These are phyloP conservation scores for Hyparrhenia diplandra DNA, from an alignment of 176 grass and related monocot genomes.

Conservation along the genomic window DNA sequence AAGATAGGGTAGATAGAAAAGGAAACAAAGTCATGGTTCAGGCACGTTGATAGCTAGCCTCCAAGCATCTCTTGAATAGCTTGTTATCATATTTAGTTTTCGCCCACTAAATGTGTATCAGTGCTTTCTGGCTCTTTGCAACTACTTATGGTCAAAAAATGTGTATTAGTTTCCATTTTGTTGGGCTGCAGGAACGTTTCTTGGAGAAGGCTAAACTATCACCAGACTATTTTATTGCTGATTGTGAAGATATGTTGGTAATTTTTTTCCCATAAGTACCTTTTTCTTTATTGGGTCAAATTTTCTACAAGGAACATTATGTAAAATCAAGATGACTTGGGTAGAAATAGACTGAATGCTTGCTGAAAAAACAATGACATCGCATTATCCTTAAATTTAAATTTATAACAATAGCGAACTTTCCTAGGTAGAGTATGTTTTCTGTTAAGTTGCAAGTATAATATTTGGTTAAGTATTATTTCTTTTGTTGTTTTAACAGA, in stretches of 20 bases:
- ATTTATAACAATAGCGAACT: constrained; percentile 2
- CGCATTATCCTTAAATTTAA: neutral
- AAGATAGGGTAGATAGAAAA: too few relatives aligned
- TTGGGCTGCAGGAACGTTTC: constrained; percentile 74
- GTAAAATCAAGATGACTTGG: constrained; percentile 14
- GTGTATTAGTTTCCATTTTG: constrained; percentile 8
- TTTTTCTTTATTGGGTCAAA: constrained; percentile 22
- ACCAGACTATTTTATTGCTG: constrained; percentile 94
- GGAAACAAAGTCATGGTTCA: too few relatives aligned
- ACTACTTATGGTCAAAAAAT: constrained; percentile 9
- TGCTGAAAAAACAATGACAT: neutral
- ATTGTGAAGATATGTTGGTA: constrained; percentile 87
- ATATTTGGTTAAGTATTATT: constrained; percentile 18
- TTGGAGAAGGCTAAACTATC: constrained; percentile 88
- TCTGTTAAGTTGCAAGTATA: neutral
- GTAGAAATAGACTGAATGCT: neutral
- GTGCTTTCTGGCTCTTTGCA: constrained; percentile 17
- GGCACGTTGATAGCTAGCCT: too few relatives aligned
- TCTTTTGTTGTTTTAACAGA: constrained; percentile 51
- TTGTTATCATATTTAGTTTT: constrained; percentile 18
- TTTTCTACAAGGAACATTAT: neutral
- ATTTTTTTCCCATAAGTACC: neutral
- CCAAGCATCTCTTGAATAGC: constrained; percentile 25
- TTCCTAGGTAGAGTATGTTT: neutral
- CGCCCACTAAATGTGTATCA: neutral